Conservation (phyloP, 2,329 filamentous ascomycete genomes). For the Colletotrichum lindemuthianum region DNA sequence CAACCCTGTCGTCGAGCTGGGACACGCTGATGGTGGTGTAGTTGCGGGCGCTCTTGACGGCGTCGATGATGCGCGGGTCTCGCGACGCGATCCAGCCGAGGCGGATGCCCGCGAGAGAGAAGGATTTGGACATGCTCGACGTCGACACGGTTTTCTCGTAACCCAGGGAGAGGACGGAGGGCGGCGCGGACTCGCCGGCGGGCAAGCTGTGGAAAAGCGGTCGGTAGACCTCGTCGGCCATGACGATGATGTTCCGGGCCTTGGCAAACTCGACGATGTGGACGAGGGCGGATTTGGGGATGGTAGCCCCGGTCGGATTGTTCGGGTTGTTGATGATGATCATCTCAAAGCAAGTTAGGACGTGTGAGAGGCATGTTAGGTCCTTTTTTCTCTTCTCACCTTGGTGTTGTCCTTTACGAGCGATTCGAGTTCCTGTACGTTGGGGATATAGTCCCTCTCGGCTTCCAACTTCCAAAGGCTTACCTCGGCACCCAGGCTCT, state of each 20-base stretch:
- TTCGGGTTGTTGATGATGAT: constrained; percentile 77
- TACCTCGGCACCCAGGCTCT: constrained; percentile 77
- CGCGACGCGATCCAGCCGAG: constrained; percentile 84
- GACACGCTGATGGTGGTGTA: constrained; percentile 90
- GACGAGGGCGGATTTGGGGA: constrained; percentile 69
- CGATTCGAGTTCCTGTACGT: constrained; percentile 70
- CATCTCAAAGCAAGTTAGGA: constrained; percentile 46
- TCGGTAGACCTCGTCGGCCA: constrained; percentile 85
- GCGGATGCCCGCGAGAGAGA: constrained; percentile 81
- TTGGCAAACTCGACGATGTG: constrained; percentile 71
- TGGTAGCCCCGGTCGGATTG: constrained; percentile 81
- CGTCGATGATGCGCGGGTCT: constrained; percentile 67
- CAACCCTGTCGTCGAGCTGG: constrained; percentile 81
- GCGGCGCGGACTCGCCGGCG: constrained; percentile 59
- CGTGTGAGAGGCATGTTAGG: constrained; percentile 9
- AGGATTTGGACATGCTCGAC: constrained; percentile 88
- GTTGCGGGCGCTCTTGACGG: constrained; percentile 73
- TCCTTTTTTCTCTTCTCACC: constrained; percentile 47
- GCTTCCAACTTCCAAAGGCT: constrained; percentile 76
- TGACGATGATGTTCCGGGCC: constrained; percentile 70
- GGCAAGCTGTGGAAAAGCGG: constrained; percentile 79
- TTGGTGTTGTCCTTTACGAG: constrained; percentile 76
- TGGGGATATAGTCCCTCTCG: constrained; percentile 70
- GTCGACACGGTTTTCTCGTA: constrained; percentile 80
- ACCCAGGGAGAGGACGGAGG: constrained; percentile 76